Evolutionary conservation across 306 rosid species (phyloP).

Genomic region (Medicago truncatula): DNA sequence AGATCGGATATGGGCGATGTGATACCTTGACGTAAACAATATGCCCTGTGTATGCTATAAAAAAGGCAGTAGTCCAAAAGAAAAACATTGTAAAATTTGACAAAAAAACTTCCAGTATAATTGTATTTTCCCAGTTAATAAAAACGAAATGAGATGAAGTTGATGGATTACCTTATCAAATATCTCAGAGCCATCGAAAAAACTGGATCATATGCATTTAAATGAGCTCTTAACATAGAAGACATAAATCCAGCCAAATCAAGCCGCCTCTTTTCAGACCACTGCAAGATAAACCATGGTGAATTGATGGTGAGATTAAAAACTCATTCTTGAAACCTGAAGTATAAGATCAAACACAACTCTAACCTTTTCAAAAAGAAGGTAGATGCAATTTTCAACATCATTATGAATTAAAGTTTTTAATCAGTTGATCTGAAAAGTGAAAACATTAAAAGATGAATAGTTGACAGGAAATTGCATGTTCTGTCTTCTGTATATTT

Average conservation of each 20-base stretch:
- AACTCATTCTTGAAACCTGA: neutral
- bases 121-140: conserved; percentile 7
- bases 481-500: neutral
- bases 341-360: conserved; percentile 30
- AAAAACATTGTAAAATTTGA: conserved; percentile 9
- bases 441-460: conserved; percentile 31
- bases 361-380: neutral
- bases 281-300: conserved; percentile 58
- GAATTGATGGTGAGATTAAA: conserved; percentile 18
- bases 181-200: conserved; percentile 94
- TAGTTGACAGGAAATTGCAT: conserved; percentile 14
- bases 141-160: conserved; percentile 24
- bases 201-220: conserved; percentile 94
- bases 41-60: conserved; percentile 85
- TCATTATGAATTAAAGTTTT: conserved; percentile 16
- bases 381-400: conserved; percentile 4
- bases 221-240: conserved; percentile 87
- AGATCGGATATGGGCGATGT: conserved; percentile 93
- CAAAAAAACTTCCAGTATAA: conserved; percentile 11
- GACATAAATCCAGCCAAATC: conserved; percentile 90
- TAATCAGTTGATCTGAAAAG: neutral
- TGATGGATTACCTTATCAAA: conserved; percentile 78
- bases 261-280: conserved; percentile 88
- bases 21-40: conserved; percentile 91
- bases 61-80: conserved; percentile 25